Conservation (phyloP, 257 asterid species). For the Ligustrum vulgare region DNA sequence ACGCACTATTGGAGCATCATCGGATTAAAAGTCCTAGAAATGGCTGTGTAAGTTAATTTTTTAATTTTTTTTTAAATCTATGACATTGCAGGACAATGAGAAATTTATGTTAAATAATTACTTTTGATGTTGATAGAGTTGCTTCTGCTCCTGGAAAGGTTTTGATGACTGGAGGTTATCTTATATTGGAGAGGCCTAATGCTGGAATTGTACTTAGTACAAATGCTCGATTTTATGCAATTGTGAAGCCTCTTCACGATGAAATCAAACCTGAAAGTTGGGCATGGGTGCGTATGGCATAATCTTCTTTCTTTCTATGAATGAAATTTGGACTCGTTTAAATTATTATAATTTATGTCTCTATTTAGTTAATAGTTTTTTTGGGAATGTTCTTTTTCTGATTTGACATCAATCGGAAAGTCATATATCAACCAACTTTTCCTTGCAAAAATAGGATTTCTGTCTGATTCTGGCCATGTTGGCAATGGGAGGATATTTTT, state of each 20-base stretch:
- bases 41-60: conserved; percentile 50
- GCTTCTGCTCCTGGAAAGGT: conserved; percentile 99
- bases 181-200: conserved; percentile 92
- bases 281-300: conserved; percentile 70
- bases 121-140: conserved; percentile 50
- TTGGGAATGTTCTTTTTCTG: neutral
- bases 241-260: conserved; percentile 74
- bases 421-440: neutral
- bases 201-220: conserved; percentile 97
- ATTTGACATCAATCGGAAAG: neutral
- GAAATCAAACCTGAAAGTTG: conserved; percentile 72
- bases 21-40: conserved; percentile 25
- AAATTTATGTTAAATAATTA: conserved; percentile 21
- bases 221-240: conserved; percentile 91
- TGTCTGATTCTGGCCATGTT: neutral
- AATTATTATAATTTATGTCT: neutral
- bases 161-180: conserved; percentile 97
- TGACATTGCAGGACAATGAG: conserved; percentile 6
- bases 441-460: neutral
- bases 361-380: conserved; percentile 5
- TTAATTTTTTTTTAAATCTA: neutral
- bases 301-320: neutral
- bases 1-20: conserved; percentile 6
- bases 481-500: neutral
- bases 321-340: neutral